Evolutionary conservation across 306 rosid genomes (phyloP), one percentile per base, ranked within the genome.

Genomic region (Calophaca sinica): DNA sequence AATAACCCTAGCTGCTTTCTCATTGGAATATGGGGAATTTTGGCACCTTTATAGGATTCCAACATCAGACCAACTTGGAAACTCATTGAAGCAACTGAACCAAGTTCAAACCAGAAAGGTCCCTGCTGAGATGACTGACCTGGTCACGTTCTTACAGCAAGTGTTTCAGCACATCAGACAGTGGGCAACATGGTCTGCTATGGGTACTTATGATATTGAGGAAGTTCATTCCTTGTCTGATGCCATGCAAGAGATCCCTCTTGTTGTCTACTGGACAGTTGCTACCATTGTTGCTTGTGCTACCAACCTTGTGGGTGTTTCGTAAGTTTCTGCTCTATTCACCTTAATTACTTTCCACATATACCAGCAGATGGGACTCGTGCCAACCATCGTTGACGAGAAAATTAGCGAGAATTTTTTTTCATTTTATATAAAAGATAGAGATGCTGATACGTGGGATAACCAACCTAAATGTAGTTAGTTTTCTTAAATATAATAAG

Each of bases 141-240:
- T 63, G 26, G 78, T 72, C 4, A 26, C 3, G 3, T 58, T 11
- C 2, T n/a, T 72, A 6, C 3, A 79, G 69, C 79, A 77, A n/a
- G 86, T 80, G 68, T 74, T 81, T 11, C 72, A 41, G 45, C 35
- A 64, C 70, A 49, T 90, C 26, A 59, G 38, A 15, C 62, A 74
- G 79, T 79, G 86, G 67, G 80, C 62, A 63, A 77, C 31, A 39
- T 75, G 77, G 53, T 52, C 50, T 7, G 7, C 9, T 11, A 5
- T 1, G 3, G 73, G 26, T 20, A 20, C 46, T 15, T 72, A 79
- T 10, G 73, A 79, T 32, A 6, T 31, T 4, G 72, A 51, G 3
- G 51, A 29, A 3, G 74, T 81, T 41, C 29, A 4, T 12, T 54
- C 77, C 1, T 46, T 81, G 63, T 0, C 36, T 5, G 81, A 35